Base-by-base conservation (phyloP, 148 eudicot species). In the Amaranthus palmeri region DNA sequence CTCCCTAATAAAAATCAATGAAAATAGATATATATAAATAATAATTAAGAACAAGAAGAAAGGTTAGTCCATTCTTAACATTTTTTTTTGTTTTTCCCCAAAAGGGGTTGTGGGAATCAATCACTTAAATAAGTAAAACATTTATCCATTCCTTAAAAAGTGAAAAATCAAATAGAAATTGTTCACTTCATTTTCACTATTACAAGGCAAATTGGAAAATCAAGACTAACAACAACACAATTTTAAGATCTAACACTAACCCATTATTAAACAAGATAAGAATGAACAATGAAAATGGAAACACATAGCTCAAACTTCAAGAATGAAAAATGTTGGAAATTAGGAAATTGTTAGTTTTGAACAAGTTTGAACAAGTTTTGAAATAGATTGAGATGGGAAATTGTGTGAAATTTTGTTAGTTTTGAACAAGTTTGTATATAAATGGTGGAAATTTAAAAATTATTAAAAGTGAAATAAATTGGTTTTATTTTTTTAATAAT, bases 11-110 rank as follows among this genome's bases (percentile, higher is more conserved):
- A 42, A 61, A 61, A 43, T 61, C 67, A 60, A 45, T n/a, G 51
- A 51, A 48, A 43, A 61, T 52, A 43, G 43, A 45, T 57, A 45
- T 67, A n/a, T n/a, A 25, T 75, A 17, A 49, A 52, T 61, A 61
- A 69, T 18, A 14, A 48, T 54, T 11, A 40, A 68, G 57, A 64
- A 41, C 57, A 54, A 41, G n/a, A 6, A 59, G 1, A 9, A 42
- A 41, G 46, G 45, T 14, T 42, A 64, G 17, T 56, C 60, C 25
- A 56, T 3, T 56, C 8, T 8, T 40, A 3, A 4, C 17, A 12
- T 42, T 4, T 4, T 17, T n/a, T 17, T 48, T 10, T 4, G 4
- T n/a, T 48, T 46, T 48, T 48, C 11, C 54, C 14, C 49, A 47
- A 17, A 8, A 65, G 40, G 41, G 54, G n/a, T 3, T 17, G 3